Evolutionary conservation across 176 grass and related monocot species (phyloP).

Genomic region (Panicum miliaceum): DNA sequence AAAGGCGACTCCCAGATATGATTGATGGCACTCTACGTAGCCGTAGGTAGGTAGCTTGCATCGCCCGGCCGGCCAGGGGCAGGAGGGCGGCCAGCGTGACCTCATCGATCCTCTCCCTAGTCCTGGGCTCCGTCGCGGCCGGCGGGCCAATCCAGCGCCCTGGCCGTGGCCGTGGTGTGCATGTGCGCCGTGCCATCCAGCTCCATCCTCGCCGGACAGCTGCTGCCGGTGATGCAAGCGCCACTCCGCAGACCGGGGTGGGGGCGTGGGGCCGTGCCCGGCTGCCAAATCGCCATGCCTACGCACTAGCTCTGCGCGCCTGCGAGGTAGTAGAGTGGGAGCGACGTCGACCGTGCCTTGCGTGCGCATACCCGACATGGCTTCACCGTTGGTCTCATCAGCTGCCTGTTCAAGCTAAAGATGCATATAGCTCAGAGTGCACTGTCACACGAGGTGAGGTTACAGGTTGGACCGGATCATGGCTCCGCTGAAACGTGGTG

Average conservation of each 20-base stretch:
- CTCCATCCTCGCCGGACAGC: not conserved
- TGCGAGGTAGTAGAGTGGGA: not conserved
- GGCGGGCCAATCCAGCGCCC: conserved; percentile 10
- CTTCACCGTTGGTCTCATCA: not conserved
- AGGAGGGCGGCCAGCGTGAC: not conserved
- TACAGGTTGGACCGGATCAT: too few species aligned
- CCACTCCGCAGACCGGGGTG: not conserved
- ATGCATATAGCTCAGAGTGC: too few species aligned
- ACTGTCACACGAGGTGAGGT: too few species aligned
- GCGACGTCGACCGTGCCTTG: not conserved
- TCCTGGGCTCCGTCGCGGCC: not conserved
- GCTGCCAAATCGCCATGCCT: not conserved
- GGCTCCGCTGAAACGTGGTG: too few species aligned
- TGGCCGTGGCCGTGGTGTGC: not conserved
- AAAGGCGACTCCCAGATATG: not conserved
- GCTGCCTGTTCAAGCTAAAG: too few species aligned
- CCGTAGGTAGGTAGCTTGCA: not conserved
- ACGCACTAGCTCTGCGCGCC: not conserved
- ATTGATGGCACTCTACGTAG: not conserved
- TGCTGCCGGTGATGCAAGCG: not conserved
- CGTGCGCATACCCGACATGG: not conserved
- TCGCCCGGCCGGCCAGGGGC: not conserved
- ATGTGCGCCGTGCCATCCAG: not conserved
- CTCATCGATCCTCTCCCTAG: not conserved
- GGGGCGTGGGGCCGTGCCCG: not conserved